Conservation (phyloP, 2,329 filamentous ascomycete species). For the Hortaea werneckii region DNA sequence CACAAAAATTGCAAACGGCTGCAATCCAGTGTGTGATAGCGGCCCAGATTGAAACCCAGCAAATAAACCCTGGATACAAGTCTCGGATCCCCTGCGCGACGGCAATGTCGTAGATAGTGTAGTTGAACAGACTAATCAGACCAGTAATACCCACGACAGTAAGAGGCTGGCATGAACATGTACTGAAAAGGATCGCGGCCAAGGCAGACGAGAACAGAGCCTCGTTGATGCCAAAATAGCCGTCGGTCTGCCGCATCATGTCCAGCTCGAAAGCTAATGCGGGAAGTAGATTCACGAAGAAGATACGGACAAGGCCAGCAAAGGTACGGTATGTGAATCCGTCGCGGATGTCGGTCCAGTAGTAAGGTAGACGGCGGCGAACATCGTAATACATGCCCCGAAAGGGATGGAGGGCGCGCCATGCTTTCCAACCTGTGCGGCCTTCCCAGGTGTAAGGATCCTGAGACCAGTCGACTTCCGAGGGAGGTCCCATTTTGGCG, state of each 20-base stretch:
- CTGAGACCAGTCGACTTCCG: conserved; percentile 16
- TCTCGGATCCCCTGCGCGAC: conserved; percentile 35
- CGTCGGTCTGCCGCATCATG: conserved; percentile 46
- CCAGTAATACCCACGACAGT: conserved; percentile 50
- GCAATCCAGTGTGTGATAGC: conserved; percentile 49
- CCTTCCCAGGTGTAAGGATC: conserved; percentile 28
- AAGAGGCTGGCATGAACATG: conserved; percentile 43
- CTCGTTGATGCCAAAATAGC: conserved; percentile 47
- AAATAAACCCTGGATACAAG: conserved; percentile 46
- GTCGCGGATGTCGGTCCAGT: conserved; percentile 46
- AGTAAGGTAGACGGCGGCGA: conserved; percentile 43
- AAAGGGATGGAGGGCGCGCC: conserved; percentile 33
- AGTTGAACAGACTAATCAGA: conserved; percentile 46
- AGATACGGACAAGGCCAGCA: conserved; percentile 47
- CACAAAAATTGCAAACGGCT: conserved; percentile 42
- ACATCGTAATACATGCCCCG: conserved; percentile 48
- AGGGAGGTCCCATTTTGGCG: neutral
- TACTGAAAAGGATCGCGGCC: conserved; percentile 46
- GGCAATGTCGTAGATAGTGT: conserved; percentile 50
- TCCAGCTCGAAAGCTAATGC: conserved; percentile 50
- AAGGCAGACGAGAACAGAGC: conserved; percentile 45
- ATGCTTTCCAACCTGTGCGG: conserved; percentile 26
- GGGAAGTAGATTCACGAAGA: conserved; percentile 50
- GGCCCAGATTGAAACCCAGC: conserved; percentile 48
- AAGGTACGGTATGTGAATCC: conserved; percentile 46